Base-by-base conservation (phyloP, 2,329 filamentous ascomycete species). In the Xylaria sp. region DNA sequence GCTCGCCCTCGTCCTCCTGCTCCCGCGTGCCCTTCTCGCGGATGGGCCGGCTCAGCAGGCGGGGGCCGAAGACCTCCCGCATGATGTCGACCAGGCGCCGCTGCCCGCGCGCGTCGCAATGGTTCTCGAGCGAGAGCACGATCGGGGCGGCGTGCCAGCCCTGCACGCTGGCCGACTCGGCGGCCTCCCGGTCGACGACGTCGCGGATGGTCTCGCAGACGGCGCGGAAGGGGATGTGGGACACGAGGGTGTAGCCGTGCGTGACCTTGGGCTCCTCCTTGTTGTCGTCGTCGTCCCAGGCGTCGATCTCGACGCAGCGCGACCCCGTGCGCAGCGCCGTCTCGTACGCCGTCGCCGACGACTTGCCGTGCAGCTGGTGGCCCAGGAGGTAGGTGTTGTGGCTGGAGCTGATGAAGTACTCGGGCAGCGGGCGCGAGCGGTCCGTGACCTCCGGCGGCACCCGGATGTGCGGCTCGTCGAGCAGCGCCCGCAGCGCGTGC, bases 331-430 rank as follows among this genome's bases (percentile, higher is more conserved):
- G 74, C 16, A 90, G 73, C 0, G 85, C 84, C 5, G 77, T 83
- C 63, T 85, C 78, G 65, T 90, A 90, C 0, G 85, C 86, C 3
- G 77, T 73, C 7, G 84, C 84, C 2, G 81, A 83, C 1, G 85
- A 87, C 19, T 74, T 74, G 4, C 87, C 87, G 62, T 78, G 87
- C 2, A 90, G 80, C 71, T 90, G 87, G 67, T 90, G 85, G 0
- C 86, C 87, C 63, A 86, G 76, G 21, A 90, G 74, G 63, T 90
- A 90, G 0, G 87, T 90, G 70, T 90, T 90, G 73, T 90, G 87
- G 59, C 84, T 88, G 3, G 85, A 88, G 70, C 84, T 88, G 71
- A 90, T 83, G 65, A 85, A 90, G 70, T 90, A 90, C 60, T 89
- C 85, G 1, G 86, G 81, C 19, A 90, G 72, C 1, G 86, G 81